A percentile compares a stretch with the other conserved stretches of the same genome.
These are phyloP conservation scores for Colletotrichum orbiculare DNA, from an alignment of 2,329 filamentous ascomycete genomes.

Conservation along the genomic window DNA sequence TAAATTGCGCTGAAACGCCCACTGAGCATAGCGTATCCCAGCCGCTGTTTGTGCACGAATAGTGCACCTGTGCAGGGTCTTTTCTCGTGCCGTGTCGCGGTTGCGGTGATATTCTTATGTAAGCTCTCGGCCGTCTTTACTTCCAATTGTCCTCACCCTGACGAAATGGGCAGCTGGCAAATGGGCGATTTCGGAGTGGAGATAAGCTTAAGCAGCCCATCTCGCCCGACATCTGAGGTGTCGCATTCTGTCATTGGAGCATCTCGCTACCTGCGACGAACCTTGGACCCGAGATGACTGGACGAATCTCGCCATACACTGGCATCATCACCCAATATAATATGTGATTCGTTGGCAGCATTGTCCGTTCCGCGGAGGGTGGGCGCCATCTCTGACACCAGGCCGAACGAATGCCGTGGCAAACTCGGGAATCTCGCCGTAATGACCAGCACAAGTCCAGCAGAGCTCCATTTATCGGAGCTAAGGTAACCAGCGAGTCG, in stretches of 20 bases:
- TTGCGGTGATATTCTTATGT: conserved; percentile 1
- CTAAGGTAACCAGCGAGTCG: conserved; percentile 24
- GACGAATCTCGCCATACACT: background rate
- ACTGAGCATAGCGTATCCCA: conserved; percentile 10
- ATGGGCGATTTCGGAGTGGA: conserved; percentile 27
- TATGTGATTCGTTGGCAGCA: background rate
- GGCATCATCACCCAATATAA: background rate
- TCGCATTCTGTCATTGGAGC: conserved; percentile 11
- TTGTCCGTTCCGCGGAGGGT: background rate
- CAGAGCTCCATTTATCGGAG: conserved; percentile 33
- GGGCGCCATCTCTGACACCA: background rate
- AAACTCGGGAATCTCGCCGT: conserved; percentile 12
- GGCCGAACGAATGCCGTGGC: conserved; percentile 16
- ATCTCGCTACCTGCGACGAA: background rate
- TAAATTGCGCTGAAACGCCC: conserved; percentile 26
- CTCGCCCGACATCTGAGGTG: conserved; percentile 24
- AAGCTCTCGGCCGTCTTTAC: background rate
- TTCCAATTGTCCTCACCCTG: background rate
- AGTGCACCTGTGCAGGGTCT: conserved; percentile 5
- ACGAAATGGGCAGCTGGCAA: background rate
- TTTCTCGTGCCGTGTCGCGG: background rate
- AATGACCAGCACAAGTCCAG: conserved; percentile 22
- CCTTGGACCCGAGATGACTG: background rate
- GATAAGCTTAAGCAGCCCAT: conserved; percentile 32
- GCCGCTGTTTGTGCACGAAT: conserved; percentile 6